Percentiles rank a stretch among this genome's conserved stretches.
These are phyloP conservation scores for Intubia oerlemansii DNA, from an alignment of 2,329 filamentous ascomycete genomes.

Conservation along the genomic window DNA sequence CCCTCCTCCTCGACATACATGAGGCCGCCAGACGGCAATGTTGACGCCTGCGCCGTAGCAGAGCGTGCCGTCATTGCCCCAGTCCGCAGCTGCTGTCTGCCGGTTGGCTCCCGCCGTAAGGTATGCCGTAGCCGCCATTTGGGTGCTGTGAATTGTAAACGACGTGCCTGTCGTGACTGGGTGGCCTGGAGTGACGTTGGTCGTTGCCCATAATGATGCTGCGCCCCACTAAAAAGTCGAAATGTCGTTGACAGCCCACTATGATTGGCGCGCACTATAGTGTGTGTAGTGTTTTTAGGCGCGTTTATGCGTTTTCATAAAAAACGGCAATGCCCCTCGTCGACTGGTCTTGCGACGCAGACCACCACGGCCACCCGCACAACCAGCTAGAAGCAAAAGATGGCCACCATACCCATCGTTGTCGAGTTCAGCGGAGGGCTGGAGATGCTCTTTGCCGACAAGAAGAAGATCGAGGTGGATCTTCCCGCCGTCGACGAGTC, in stretches of 20 bases:
- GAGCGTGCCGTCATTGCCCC: slow-evolving; percentile 51
- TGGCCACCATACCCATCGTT: slow-evolving; percentile 20
- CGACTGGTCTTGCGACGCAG: not conserved
- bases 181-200: too few species aligned
- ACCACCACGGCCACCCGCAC: not conserved
- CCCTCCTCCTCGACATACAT: slow-evolving; percentile 25
- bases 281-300: too few species aligned
- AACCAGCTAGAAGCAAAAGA: too few species aligned
- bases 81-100: slow-evolving; percentile 77
- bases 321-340: too few species aligned
- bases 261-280: too few species aligned
- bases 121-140: slow-evolving; percentile 26
- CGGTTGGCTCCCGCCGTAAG: slow-evolving; percentile 73
- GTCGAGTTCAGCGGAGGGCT: slow-evolving; percentile 55
- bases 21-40: slow-evolving; percentile 73
- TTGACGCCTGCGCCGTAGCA: slow-evolving; percentile 82
- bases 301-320: too few species aligned
- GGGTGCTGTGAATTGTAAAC: too few species aligned
- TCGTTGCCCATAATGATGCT: too few species aligned
- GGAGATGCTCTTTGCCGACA: slow-evolving; percentile 79
- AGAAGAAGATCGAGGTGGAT: slow-evolving; percentile 48
- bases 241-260: too few species aligned
- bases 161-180: too few species aligned
- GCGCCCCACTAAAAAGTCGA: too few species aligned
- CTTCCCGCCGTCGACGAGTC: slow-evolving; percentile 41